Evolutionary conservation across 2,329 filamentous ascomycete genomes (phyloP).

Genomic region (Zarea fungicola): DNA sequence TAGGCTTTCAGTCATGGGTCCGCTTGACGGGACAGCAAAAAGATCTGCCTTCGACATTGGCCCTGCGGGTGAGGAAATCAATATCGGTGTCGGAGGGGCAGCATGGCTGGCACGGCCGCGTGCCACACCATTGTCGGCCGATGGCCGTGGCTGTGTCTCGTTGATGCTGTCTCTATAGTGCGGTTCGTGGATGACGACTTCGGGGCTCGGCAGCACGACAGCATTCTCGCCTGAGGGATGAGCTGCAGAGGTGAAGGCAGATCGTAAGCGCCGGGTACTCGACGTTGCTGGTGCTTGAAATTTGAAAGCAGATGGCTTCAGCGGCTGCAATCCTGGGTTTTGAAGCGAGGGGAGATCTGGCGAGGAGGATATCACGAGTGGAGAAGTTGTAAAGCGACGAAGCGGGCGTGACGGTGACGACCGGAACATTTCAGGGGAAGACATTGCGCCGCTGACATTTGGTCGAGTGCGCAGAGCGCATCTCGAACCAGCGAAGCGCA

Average conservation of each 20-base stretch:
- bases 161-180: background rate
- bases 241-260: background rate
- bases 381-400: slow-evolving; percentile 28
- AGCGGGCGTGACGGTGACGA: slow-evolving; percentile 26
- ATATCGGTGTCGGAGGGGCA: background rate
- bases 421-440: slow-evolving; percentile 27
- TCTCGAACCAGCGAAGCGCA: slow-evolving; percentile 25
- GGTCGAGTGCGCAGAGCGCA: slow-evolving; percentile 44
- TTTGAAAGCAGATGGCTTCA: slow-evolving; percentile 3
- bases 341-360: slow-evolving; percentile 50
- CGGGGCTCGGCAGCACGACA: background rate
- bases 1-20: background rate
- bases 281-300: background rate
- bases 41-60: background rate
- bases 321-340: slow-evolving; percentile 38
- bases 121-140: background rate
- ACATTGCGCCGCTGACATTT: slow-evolving; percentile 25
- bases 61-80: background rate
- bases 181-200: background rate
- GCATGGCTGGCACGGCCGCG: background rate
- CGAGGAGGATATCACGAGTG: slow-evolving; percentile 41
- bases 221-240: background rate
- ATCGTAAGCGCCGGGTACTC: too few relatives aligned
- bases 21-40: too few relatives aligned
- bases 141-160: background rate